A percentile compares a stretch with the other conserved stretches of the same genome.
Evolutionary conservation across 257 asterid species (phyloP).

Genomic region (Solanum sitiens): DNA sequence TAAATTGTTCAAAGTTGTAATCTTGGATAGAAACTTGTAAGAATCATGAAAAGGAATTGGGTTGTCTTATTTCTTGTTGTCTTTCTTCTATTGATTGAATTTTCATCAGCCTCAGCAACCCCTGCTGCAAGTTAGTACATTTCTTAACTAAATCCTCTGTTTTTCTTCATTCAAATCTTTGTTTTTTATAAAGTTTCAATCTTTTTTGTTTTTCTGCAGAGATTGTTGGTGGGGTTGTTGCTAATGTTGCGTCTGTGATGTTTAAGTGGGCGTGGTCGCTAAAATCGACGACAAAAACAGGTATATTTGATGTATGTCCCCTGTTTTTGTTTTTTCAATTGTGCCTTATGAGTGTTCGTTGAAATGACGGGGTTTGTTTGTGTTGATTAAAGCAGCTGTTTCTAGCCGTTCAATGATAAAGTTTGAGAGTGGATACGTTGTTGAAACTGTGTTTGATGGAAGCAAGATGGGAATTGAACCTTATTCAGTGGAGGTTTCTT

Average conservation of each 20-base stretch:
- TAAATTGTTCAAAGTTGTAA: neutral
- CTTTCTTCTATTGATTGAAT: constrained; percentile 32
- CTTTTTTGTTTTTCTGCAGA: constrained; percentile 25
- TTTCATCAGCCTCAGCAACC: constrained; percentile 60
- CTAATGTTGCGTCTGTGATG: constrained; percentile 68
- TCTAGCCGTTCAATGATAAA: constrained; percentile 87
- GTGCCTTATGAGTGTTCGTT: neutral
- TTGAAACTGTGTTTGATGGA: constrained; percentile 97
- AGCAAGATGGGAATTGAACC: constrained; percentile 91
- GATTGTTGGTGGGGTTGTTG: constrained; percentile 70
- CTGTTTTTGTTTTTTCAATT: neutral
- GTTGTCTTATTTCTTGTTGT: constrained; percentile 20
- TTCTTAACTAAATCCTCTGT: neutral
- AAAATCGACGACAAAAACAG: constrained; percentile 56
- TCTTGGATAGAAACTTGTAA: constrained; percentile 5
- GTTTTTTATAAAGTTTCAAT: neutral
- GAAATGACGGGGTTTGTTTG: constrained; percentile 2
- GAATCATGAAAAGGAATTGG: constrained; percentile 41
- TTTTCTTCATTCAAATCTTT: neutral
- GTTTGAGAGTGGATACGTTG: constrained; percentile 84
- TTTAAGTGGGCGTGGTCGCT: constrained; percentile 86
- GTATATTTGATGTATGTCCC: constrained; percentile 10
- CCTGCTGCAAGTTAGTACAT: constrained; percentile 75
- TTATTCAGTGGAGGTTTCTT: constrained; percentile 52
- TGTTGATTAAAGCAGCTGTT: constrained; percentile 30